phyloP scores from a whole-genome alignment of 257 asterid species.

The Salvia splendens region DNA sequence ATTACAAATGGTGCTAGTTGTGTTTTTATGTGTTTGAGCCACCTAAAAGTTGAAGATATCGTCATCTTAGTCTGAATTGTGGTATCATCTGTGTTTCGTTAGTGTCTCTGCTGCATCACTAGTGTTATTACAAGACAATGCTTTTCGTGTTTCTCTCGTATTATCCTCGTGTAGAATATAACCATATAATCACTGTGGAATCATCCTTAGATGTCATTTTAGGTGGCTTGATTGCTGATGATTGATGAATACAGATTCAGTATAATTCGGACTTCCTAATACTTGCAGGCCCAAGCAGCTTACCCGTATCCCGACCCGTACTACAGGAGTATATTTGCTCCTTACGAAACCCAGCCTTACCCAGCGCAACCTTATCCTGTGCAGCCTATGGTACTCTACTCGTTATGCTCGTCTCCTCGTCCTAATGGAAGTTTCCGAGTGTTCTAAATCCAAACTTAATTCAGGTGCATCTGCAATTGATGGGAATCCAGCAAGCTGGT shows the following conservation, averaged over 20 bases:
- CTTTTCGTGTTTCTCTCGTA: slow-evolving; percentile 8
- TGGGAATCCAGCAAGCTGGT: slow-evolving; percentile 94
- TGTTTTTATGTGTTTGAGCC: slow-evolving; percentile 13
- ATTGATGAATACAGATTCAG: slow-evolving; percentile 9
- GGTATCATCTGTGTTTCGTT: slow-evolving; percentile 7
- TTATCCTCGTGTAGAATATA: slow-evolving; percentile 18
- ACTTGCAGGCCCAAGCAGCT: slow-evolving; percentile 71
- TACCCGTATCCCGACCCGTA: slow-evolving; percentile 91
- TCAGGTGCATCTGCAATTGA: slow-evolving; percentile 85
- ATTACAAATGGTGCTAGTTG: slow-evolving; percentile 27
- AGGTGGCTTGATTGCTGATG: slow-evolving; percentile 23
- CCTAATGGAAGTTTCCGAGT: background rate
- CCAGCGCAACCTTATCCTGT: slow-evolving; percentile 82
- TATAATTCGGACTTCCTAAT: background rate
- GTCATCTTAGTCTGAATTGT: slow-evolving; percentile 13
- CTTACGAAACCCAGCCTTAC: slow-evolving; percentile 75
- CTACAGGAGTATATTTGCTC: slow-evolving; percentile 83
- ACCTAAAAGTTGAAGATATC: background rate
- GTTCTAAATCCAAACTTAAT: slow-evolving; percentile 17
- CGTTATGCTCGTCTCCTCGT: slow-evolving; percentile 15
- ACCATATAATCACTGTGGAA: background rate
- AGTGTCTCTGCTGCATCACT: slow-evolving; percentile 9
- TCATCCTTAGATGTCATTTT: slow-evolving; percentile 20
- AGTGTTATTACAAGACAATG: slow-evolving; percentile 1
- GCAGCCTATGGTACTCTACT: slow-evolving; percentile 70